A percentile compares a stretch with the other conserved stretches of the same genome.
Conservation (phyloP, 192 early-diverging fungal species). For the Spizellomyces sp. region DNA sequence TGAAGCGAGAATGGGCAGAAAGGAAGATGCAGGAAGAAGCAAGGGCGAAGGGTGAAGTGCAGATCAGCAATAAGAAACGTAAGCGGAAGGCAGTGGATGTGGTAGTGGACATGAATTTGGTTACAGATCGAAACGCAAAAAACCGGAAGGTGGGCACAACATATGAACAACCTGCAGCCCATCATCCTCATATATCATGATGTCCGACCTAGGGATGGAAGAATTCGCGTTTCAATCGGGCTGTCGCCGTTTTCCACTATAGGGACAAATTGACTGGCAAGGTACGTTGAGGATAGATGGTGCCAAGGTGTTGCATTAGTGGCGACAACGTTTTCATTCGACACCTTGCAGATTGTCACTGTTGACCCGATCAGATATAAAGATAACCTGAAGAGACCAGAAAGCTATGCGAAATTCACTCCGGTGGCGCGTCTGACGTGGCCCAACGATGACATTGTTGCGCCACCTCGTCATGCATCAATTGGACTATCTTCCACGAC, state of each 20-base stretch:
- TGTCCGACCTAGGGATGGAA: slow-evolving; percentile 58
- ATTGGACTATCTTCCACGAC: no score
- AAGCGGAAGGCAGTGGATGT: slow-evolving; percentile 43
- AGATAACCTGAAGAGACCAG: slow-evolving; percentile 63
- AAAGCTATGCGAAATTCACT: slow-evolving; percentile 38
- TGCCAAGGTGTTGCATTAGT: no score
- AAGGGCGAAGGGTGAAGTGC: slow-evolving; percentile 11
- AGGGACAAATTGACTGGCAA: slow-evolving; percentile 54
- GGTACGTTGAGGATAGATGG: background rate
- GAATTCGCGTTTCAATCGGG: slow-evolving; percentile 69
- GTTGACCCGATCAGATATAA: slow-evolving; percentile 72
- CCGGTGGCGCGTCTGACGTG: slow-evolving; percentile 20
- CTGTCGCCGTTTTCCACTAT: slow-evolving; percentile 69
- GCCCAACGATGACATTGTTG: slow-evolving; percentile 25
- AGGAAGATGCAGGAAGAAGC: slow-evolving; percentile 35
- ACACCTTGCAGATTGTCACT: slow-evolving; percentile 44
- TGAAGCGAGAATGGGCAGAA: slow-evolving; percentile 50
- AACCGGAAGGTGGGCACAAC: slow-evolving; percentile 35
- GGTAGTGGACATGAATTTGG: slow-evolving; percentile 68
- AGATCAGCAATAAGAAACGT: slow-evolving; percentile 44
- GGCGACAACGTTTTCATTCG: background rate
- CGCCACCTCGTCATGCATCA: background rate
- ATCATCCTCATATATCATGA: no score
- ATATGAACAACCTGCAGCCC: no score
- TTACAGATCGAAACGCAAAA: slow-evolving; percentile 70